A percentile compares a stretch with the other conserved stretches of the same genome.
phyloP scores from a whole-genome alignment of 306 rosid species.

The Castanea crenata region DNA sequence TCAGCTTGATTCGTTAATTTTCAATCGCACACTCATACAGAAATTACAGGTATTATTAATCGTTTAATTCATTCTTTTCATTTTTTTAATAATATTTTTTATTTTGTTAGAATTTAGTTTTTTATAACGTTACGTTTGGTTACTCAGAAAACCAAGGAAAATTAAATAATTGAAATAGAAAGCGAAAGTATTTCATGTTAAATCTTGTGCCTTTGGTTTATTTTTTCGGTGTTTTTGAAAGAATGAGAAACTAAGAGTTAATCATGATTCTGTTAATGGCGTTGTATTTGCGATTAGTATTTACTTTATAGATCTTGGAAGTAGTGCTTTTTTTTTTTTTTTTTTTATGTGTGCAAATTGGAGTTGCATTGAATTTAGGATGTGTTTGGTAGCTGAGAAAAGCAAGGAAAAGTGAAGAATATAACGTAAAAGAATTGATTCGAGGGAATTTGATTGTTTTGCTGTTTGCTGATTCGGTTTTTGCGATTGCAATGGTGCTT shows the following conservation, averaged over 20 bases:
- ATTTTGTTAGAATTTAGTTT: no score
- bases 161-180: not conserved
- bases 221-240: not conserved
- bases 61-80: not conserved
- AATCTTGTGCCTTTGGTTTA: not conserved
- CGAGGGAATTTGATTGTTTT: no score
- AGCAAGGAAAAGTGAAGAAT: not conserved
- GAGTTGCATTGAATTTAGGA: not conserved
- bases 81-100: no score
- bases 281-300: not conserved
- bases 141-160: not conserved
- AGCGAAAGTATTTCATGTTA: no score
- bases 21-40: no score
- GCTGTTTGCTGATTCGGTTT: no score
- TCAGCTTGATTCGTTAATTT: no score
- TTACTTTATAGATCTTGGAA: not conserved
- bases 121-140: not conserved
- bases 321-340: not conserved
- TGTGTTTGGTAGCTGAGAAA: conserved; percentile 4
- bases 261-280: not conserved
- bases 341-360: not conserved
- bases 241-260: not conserved
- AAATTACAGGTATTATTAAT: no score
- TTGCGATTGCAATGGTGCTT: no score
- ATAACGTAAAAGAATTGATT: no score